A percentile compares a stretch with the other conserved stretches of the same genome.
These are phyloP conservation scores for Sporisorium sorghi DNA, from an alignment of 1,284 basidiomycete genomes.

Conservation along the genomic window DNA sequence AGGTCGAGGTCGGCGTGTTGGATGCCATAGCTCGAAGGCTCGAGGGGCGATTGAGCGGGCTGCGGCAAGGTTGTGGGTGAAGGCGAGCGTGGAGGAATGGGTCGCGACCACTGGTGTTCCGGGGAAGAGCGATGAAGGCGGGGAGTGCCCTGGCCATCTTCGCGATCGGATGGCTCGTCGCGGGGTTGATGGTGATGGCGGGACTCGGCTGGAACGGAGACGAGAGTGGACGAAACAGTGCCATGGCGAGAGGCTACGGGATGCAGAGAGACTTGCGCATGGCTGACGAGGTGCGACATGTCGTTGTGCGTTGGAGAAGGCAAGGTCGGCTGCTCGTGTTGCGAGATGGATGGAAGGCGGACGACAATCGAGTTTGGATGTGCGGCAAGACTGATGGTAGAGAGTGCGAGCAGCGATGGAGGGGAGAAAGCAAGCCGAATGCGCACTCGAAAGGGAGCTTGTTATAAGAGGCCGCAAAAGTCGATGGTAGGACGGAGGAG, in stretches of 20 bases:
- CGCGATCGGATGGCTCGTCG: slow-evolving; percentile 16
- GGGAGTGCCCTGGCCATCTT: slow-evolving; percentile 29
- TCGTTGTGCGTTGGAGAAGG: slow-evolving; percentile 5
- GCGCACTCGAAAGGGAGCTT: not conserved
- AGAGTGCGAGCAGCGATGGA: slow-evolving; percentile 1
- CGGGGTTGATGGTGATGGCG: not conserved
- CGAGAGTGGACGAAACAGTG: slow-evolving; percentile 46
- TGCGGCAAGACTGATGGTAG: not conserved
- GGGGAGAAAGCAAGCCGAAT: not conserved
- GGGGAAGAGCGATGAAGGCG: slow-evolving; percentile 27
- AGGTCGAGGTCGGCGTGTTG: slow-evolving; percentile 53
- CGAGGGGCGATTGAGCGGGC: slow-evolving; percentile 1
- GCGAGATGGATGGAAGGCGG: not conserved
- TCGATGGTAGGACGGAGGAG: not conserved
- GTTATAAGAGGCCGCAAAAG: not conserved
- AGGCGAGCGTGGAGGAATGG: slow-evolving; percentile 20
- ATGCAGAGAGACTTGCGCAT: slow-evolving; percentile 59
- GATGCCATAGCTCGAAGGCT: slow-evolving; percentile 45
- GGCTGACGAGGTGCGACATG: slow-evolving; percentile 38
- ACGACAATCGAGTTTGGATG: not conserved
- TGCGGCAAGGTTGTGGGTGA: slow-evolving; percentile 33
- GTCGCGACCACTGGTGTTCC: slow-evolving; percentile 10
- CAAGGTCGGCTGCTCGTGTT: not conserved
- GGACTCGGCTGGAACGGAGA: slow-evolving; percentile 32
- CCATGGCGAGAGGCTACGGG: slow-evolving; percentile 59